These are phyloP conservation scores for Nemania diffusa DNA, from an alignment of 2,329 filamentous ascomycete species.

Conservation along the genomic window DNA sequence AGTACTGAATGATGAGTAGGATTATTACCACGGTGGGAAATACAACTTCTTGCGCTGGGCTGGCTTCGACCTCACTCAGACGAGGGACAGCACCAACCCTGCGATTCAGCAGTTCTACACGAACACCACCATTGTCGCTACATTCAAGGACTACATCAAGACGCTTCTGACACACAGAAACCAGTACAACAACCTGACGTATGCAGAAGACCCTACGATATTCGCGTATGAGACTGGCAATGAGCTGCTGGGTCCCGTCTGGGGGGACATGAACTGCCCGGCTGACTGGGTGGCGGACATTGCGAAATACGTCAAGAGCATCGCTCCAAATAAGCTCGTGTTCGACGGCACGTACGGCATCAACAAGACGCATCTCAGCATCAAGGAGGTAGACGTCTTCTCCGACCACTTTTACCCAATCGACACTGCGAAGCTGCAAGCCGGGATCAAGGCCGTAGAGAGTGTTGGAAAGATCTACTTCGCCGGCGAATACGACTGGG, in stretches of 20 bases:
- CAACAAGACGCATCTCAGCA: slow-evolving; percentile 55
- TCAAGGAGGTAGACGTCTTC: slow-evolving; percentile 58
- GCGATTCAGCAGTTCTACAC: slow-evolving; percentile 59
- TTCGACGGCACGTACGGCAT: slow-evolving; percentile 62
- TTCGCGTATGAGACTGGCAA: slow-evolving; percentile 62
- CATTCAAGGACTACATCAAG: slow-evolving; percentile 59
- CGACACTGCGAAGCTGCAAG: slow-evolving; percentile 52
- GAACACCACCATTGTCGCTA: slow-evolving; percentile 53
- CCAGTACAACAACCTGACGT: slow-evolving; percentile 57
- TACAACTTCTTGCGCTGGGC: slow-evolving; percentile 60
- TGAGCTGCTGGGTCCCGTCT: slow-evolving; percentile 57
- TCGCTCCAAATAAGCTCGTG: slow-evolving; percentile 57
- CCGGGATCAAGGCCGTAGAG: slow-evolving; percentile 53
- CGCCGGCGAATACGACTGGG: slow-evolving; percentile 61
- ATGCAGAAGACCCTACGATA: slow-evolving; percentile 61
- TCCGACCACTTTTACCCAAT: slow-evolving; percentile 61
- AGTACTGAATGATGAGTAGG: slow-evolving; percentile 44
- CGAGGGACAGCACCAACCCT: slow-evolving; percentile 51
- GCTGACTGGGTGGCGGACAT: slow-evolving; percentile 56
- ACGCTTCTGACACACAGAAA: slow-evolving; percentile 58
- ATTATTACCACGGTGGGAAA: slow-evolving; percentile 63
- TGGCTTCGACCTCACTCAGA: slow-evolving; percentile 55
- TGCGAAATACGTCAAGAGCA: slow-evolving; percentile 54
- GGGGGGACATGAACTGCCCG: slow-evolving; percentile 57
- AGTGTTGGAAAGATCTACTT: slow-evolving; percentile 54